Evolutionary conservation across 2,329 filamentous ascomycete genomes (phyloP).

Genomic region (Ophiocordyceps sinensis): DNA sequence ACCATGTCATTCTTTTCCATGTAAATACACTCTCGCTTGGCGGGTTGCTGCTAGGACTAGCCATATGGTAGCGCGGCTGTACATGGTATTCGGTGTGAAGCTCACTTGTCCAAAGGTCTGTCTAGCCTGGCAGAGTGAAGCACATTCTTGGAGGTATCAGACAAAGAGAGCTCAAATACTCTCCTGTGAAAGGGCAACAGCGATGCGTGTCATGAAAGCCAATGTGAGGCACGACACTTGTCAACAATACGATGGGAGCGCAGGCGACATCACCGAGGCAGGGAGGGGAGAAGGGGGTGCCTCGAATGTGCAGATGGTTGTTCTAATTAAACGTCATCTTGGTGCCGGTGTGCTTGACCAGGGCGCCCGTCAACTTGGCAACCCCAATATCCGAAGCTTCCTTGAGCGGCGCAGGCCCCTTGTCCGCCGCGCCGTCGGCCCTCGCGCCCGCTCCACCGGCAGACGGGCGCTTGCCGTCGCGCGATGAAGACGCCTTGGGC

Average conservation of each 20-base stretch:
- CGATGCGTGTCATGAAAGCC: too few relatives aligned
- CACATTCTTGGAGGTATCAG: too few relatives aligned
- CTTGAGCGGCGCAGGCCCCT: constrained; percentile 21
- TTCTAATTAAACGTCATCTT: constrained; percentile 66
- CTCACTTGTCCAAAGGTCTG: too few relatives aligned
- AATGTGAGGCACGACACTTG: too few relatives aligned
- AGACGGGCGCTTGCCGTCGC: constrained; percentile 23
- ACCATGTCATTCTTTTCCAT: constrained; percentile 7
- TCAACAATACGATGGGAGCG: too few relatives aligned
- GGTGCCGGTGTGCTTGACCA: constrained; percentile 64
- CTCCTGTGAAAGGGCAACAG: too few relatives aligned
- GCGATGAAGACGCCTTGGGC: constrained; percentile 14
- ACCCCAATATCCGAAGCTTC: constrained; percentile 30
- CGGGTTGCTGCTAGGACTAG: background rate
- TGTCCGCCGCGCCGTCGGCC: constrained; percentile 16
- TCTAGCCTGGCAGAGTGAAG: too few relatives aligned
- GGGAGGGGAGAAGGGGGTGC: background rate
- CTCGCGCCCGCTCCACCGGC: constrained; percentile 4
- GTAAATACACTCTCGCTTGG: constrained; percentile 7
- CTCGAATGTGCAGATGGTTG: background rate
- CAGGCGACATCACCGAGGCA: too few relatives aligned
- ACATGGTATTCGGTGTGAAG: too few relatives aligned
- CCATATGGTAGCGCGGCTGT: too few relatives aligned
- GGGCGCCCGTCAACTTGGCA: constrained; percentile 60
- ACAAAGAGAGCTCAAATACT: too few relatives aligned